These are phyloP conservation scores for Leucogyrophana mollusca DNA, from an alignment of 768 basidiomycete species.

Conservation along the genomic window DNA sequence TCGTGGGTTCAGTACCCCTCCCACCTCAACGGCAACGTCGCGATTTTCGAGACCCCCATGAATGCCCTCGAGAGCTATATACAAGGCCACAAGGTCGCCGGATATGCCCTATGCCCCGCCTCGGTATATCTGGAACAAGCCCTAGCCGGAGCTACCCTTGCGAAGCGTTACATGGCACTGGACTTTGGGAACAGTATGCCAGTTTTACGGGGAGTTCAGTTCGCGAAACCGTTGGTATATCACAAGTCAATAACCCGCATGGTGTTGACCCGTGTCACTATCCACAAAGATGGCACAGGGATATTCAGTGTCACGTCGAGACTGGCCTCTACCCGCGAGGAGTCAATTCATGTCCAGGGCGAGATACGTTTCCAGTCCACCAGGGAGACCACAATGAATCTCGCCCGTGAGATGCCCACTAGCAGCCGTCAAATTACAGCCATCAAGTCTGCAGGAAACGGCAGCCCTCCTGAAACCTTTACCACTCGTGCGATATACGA, in stretches of 20 bases:
- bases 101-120: conserved; percentile 58
- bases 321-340: conserved; percentile 26
- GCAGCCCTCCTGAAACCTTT: conserved; percentile 43
- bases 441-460: conserved; percentile 26
- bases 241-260: conserved; percentile 26
- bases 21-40: conserved; percentile 28
- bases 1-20: conserved; percentile 44
- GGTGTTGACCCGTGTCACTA: conserved; percentile 39
- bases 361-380: conserved; percentile 37
- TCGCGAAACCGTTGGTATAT: conserved; percentile 56
- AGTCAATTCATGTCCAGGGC: conserved; percentile 46
- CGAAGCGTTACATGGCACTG: conserved; percentile 28
- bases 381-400: conserved; percentile 32
- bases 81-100: conserved; percentile 56
- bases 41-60: conserved; percentile 57
- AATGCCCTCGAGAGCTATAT: conserved; percentile 42
- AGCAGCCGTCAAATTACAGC: conserved; percentile 33
- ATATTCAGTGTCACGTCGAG: conserved; percentile 49
- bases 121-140: conserved; percentile 64
- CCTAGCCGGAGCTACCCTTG: conserved; percentile 42
- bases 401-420: conserved; percentile 34
- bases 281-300: conserved; percentile 34
- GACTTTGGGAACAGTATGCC: conserved; percentile 33
- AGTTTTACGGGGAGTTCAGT: conserved; percentile 43
- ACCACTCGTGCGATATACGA: conserved; percentile 59